Evolutionary conservation across 129 eudicot genomes (phyloP).

Genomic region (Arctium minus): DNA sequence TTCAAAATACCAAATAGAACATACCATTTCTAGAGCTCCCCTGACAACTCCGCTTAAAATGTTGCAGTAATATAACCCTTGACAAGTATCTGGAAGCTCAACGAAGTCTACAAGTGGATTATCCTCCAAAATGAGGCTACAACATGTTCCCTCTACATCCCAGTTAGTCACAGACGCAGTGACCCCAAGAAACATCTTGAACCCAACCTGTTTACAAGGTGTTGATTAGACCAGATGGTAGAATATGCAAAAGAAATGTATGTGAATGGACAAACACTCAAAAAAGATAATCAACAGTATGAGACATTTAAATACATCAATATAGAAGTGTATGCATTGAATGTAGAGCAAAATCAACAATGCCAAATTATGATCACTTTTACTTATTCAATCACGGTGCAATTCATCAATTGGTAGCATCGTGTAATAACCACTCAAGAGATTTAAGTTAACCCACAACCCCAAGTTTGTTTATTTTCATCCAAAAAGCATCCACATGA

Average conservation of each 20-base stretch:
- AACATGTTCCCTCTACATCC: constrained; percentile 88
- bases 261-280: background rate
- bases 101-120: constrained; percentile 98
- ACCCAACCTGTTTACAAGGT: constrained; percentile 67
- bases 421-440: background rate
- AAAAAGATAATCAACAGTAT: background rate
- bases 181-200: constrained; percentile 95
- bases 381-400: background rate
- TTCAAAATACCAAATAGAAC: background rate
- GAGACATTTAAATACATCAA: background rate
- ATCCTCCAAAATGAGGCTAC: constrained; percentile 93
- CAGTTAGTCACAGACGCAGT: constrained; percentile 90
- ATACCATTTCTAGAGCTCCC: constrained; percentile 98
- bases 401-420: background rate
- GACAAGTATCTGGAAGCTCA: constrained; percentile 98
- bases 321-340: background rate
- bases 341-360: background rate
- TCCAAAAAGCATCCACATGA: background rate
- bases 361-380: background rate
- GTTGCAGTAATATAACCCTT: constrained; percentile 94
- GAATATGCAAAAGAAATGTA: background rate
- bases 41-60: constrained; percentile 90
- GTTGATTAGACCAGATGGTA: background rate
- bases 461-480: background rate
- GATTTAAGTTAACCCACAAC: background rate